Evolutionary conservation across 83 land plant species (phyloP), one percentile per base, ranked within the genome.

Genomic region (Picea abies): DNA sequence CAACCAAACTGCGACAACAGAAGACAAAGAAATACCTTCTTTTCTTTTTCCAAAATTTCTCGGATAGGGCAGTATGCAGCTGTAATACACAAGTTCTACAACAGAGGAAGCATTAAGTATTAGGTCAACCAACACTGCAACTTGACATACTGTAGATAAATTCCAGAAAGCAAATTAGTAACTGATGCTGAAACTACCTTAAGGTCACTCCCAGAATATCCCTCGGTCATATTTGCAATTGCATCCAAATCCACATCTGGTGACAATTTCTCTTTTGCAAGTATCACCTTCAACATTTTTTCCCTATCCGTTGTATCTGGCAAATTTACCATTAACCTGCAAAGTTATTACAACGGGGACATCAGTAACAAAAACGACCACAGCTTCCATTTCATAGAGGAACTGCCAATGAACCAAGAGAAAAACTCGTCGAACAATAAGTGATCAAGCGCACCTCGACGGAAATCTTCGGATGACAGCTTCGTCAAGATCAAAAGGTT

Each of bases 401-500:
- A 12, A 52, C 58, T 3, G 58, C 58, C 15, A 52, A 52, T 52
- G 12, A 52, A 52, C 58, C 12, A 52, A n/a, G n/a, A n/a, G 3
- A 52, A 47, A 1, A 52, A 52, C 0, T 2, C 58, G 0, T 12
- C 2, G 58, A 52, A 52, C 58, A 14, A 52, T 0, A 52, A 11
- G 3, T 3, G 15, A 52, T 52, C 15, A 81, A 26, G 62, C 69
- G 14, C 60, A 84, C 86, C 86, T 80, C 12, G 81, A 47, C 8
- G 86, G 85, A 76, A 85, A 16, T 35, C 87, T 85, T 22, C 87
- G 66, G 52, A 82, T 82, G 11, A 85, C 85, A 32, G 80, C 87
- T 56, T 82, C 85, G 76, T 85, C 87, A 20, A 85, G 72, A 82
- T 85, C 87, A 77, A 82, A 85, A 22, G 87, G 87, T 49, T 85